Evolutionary conservation across 1,284 basidiomycete genomes (phyloP).

Genomic region (Cutaneotrichosporon dermatis): DNA sequence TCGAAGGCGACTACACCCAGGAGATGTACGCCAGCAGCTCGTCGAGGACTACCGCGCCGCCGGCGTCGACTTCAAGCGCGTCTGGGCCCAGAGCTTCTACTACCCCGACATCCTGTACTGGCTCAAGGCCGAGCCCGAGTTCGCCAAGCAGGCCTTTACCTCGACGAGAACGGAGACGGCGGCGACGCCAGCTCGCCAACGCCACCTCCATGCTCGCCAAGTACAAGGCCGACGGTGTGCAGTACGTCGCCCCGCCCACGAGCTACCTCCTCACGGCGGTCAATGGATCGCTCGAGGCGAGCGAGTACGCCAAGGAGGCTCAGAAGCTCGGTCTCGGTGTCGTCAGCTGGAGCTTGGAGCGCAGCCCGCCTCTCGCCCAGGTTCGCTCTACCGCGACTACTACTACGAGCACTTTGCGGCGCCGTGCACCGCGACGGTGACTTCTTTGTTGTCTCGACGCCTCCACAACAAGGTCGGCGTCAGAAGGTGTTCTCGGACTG

Average conservation of each 20-base stretch:
- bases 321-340: constrained; percentile 15
- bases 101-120: constrained; percentile 20
- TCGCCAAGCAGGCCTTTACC: constrained; percentile 19
- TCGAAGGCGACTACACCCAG: constrained; percentile 21
- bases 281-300: constrained; percentile 17
- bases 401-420: constrained; percentile 12
- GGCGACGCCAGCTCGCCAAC: constrained; percentile 1
- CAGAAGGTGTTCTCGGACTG: constrained; percentile 22
- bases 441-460: constrained; percentile 17
- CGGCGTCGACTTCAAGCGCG: constrained; percentile 6
- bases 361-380: constrained; percentile 11
- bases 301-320: constrained; percentile 17
- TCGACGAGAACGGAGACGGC: constrained; percentile 14
- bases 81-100: constrained; percentile 22
- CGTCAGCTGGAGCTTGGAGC: constrained; percentile 22
- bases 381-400: constrained; percentile 11
- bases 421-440: constrained; percentile 19
- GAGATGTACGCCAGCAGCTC: constrained; percentile 20
- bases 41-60: constrained; percentile 14
- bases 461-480: constrained; percentile 16
- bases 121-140: constrained; percentile 16
- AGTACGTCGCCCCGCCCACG: constrained; percentile 16
- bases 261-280: constrained; percentile 13
- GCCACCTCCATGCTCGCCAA: constrained; percentile 5
- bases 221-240: constrained; percentile 16